phyloP scores from a whole-genome alignment of 1,284 basidiomycete genomes.

The Ganoderma resinaceum region DNA sequence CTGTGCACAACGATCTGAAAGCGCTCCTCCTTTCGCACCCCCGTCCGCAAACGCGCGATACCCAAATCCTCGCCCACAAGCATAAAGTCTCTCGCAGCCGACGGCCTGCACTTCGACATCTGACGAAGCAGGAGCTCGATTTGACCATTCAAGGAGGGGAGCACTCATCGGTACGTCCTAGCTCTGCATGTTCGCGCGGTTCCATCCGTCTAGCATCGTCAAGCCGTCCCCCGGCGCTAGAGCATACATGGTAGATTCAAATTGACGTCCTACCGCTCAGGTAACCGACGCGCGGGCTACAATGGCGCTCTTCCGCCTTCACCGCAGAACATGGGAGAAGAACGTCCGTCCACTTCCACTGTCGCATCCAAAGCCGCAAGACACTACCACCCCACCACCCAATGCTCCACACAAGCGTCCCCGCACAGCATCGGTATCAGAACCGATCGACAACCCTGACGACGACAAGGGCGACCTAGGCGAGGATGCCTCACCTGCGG shows the following conservation, averaged over 20 bases:
- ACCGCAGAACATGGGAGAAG: slow-evolving; percentile 88
- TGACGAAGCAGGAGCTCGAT: slow-evolving; percentile 85
- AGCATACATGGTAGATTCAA: background rate
- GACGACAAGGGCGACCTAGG: slow-evolving; percentile 27
- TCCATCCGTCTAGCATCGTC: background rate
- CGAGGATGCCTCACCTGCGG: slow-evolving; percentile 21
- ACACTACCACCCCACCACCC: slow-evolving; percentile 9
- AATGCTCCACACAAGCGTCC: slow-evolving; percentile 34
- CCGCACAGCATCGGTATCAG: slow-evolving; percentile 25
- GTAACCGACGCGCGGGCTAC: slow-evolving; percentile 94
- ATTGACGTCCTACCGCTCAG: slow-evolving; percentile 45
- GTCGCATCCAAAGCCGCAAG: slow-evolving; percentile 34
- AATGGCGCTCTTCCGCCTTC: slow-evolving; percentile 93
- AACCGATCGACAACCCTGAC: background rate
- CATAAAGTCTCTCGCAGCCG: slow-evolving; percentile 69
- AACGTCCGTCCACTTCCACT: slow-evolving; percentile 23
- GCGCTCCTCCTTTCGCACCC: slow-evolving; percentile 93
- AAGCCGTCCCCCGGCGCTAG: no score
- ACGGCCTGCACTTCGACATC: slow-evolving; percentile 81
- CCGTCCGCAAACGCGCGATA: slow-evolving; percentile 81
- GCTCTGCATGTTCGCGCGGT: background rate
- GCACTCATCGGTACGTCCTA: slow-evolving; percentile 78
- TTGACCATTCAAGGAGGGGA: slow-evolving; percentile 89
- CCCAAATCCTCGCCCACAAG: slow-evolving; percentile 66
- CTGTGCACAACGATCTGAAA: slow-evolving; percentile 91